Conservation (phyloP, 768 basidiomycete genomes). For the Heimioporus sp. region DNA sequence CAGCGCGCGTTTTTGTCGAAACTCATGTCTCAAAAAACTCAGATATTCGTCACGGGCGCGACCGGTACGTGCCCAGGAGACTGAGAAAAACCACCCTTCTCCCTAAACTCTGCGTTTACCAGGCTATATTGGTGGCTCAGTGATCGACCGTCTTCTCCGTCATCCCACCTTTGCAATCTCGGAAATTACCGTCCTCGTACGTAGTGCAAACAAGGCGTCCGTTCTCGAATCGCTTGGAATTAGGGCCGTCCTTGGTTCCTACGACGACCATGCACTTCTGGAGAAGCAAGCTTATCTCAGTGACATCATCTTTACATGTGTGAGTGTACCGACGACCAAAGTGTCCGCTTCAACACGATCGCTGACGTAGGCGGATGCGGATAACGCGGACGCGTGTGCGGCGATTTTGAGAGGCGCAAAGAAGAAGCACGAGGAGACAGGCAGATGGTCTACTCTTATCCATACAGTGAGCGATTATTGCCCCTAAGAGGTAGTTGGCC, state of each 20-base stretch:
- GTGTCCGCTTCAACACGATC: background rate
- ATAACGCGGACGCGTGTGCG: constrained; percentile 42
- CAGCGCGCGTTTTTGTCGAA: no score
- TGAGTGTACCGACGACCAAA: constrained; percentile 15
- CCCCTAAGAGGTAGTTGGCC: no score
- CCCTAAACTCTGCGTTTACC: no score
- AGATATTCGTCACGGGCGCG: constrained; percentile 19
- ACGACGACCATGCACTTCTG: constrained; percentile 41
- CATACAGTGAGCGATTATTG: constrained; percentile 50
- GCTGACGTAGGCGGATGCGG: constrained; percentile 40
- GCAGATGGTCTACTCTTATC: constrained; percentile 48
- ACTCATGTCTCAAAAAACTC: constrained; percentile 19
- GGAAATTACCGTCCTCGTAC: constrained; percentile 28
- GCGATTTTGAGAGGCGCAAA: constrained; percentile 54
- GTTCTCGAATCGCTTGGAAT: constrained; percentile 23
- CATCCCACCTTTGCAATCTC: constrained; percentile 22
- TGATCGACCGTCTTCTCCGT: constrained; percentile 29
- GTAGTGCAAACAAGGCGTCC: constrained; percentile 27
- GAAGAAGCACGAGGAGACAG: constrained; percentile 41
- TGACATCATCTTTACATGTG: constrained; percentile 43
- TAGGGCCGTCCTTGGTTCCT: constrained; percentile 40
- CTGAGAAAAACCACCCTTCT: background rate
- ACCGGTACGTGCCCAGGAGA: constrained; percentile 10
- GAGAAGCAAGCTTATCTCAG: constrained; percentile 43
- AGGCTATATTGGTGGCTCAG: constrained; percentile 37